These are phyloP conservation scores for Phaffomyces thermotolerans DNA, from an alignment of 805 yeast genomes.

Conservation along the genomic window DNA sequence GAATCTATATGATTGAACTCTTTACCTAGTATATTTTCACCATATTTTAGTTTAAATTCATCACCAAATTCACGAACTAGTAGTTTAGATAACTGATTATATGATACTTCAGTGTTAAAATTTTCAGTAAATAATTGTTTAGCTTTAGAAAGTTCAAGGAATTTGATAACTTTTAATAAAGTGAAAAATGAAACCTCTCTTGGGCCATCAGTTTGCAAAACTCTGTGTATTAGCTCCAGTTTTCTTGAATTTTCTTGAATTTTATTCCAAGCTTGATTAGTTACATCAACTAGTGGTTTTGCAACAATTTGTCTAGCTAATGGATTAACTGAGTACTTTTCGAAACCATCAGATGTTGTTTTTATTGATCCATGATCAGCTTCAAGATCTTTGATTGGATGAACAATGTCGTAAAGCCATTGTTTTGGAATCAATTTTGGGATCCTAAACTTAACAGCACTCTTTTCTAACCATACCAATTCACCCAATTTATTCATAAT, in stretches of 20 bases:
- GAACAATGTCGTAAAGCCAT: slow-evolving; percentile 26
- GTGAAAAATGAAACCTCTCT: slow-evolving; percentile 32
- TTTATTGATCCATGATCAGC: slow-evolving; percentile 26
- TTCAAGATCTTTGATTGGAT: slow-evolving; percentile 10
- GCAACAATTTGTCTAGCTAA: slow-evolving; percentile 27
- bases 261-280: slow-evolving; percentile 33
- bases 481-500: slow-evolving; percentile 52
- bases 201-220: slow-evolving; percentile 36
- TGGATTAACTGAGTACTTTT: slow-evolving; percentile 26
- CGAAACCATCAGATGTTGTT: slow-evolving; percentile 21
- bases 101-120: slow-evolving; percentile 21
- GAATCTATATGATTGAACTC: slow-evolving; percentile 8
- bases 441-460: slow-evolving; percentile 41
- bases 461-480: slow-evolving; percentile 39
- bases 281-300: slow-evolving; percentile 30
- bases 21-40: slow-evolving; percentile 12
- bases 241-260: slow-evolving; percentile 34
- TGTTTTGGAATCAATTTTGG: slow-evolving; percentile 43
- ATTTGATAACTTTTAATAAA: slow-evolving; percentile 29
- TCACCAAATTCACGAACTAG: slow-evolving; percentile 16
- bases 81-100: slow-evolving; percentile 16
- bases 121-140: slow-evolving; percentile 9
- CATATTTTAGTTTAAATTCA: slow-evolving; percentile 22
- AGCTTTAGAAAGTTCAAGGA: slow-evolving; percentile 26
- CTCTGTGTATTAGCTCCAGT: slow-evolving; percentile 40